These are phyloP conservation scores for Paracamarosporium sp. DNA, from an alignment of 2,329 filamentous ascomycete genomes.

Conservation along the genomic window DNA sequence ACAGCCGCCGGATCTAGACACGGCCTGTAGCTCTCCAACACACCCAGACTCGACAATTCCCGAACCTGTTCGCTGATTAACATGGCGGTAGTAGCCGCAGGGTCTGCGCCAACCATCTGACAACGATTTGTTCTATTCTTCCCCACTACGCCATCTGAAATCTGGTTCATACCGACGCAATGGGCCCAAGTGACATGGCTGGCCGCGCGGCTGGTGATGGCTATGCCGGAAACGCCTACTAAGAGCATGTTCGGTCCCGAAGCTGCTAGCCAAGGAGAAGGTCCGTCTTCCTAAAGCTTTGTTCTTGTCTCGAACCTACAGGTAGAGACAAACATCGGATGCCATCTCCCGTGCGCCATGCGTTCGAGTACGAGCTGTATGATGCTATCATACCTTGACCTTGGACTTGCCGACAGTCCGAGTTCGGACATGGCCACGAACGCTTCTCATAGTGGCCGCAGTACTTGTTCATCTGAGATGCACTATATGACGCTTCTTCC, in stretches of 20 bases:
- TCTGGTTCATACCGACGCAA: background rate
- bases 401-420: background rate
- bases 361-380: background rate
- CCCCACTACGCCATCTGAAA: background rate
- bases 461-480: background rate
- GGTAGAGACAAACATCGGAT: background rate
- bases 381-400: constrained; percentile 1
- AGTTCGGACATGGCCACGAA: background rate
- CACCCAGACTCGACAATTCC: background rate
- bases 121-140: background rate
- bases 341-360: background rate
- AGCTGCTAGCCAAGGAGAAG: background rate
- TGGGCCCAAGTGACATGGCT: background rate
- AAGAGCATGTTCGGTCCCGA: background rate
- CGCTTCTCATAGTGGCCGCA: background rate
- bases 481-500: background rate
- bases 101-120: background rate
- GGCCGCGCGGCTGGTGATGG: background rate
- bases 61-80: background rate
- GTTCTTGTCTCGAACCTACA: too few relatives aligned
- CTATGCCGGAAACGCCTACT: background rate
- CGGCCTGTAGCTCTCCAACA: background rate
- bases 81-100: background rate
- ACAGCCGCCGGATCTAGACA: background rate
- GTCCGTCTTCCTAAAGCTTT: too few relatives aligned